Evolutionary conservation across 148 eudicot genomes (phyloP), one percentile per base, ranked within the genome.

Genomic region (Nepenthes mirabilis): DNA sequence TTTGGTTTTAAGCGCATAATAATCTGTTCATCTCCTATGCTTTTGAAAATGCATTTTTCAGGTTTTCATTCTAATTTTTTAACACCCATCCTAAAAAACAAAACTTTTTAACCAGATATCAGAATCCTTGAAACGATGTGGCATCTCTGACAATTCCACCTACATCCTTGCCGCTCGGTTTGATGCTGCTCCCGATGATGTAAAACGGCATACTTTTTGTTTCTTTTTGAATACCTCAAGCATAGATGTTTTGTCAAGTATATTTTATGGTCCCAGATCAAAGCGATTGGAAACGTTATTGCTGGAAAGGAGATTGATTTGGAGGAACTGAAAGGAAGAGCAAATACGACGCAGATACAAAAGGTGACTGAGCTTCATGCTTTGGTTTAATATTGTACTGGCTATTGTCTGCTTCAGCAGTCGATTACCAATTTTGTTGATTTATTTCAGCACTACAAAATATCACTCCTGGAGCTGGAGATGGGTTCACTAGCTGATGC

Each of bases 121-220:
- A 5, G 99, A 93, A 64, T 89, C 99, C 5, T 77, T 89, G 52
- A 89, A 93, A 74, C 84, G 96, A 65, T 93, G 87, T 65, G 99
- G 99, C 51, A 89, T 93, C 63, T 80, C 95, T 32, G 96, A 89
- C 14, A 80, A 65, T 69, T 65, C 87, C 13, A 77, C 83, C 3
- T 88, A 93, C 55, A 49, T 89, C 68, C 95, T 93, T 53, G 91
- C 80, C 52, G 99, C 95, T 52, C 83, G 90, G 68, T 89, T 93
- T 52, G 71, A 75, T 69, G 82, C 96, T 74, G 72, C 95, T 50
- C 67, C 64, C 52, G 87, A 84, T 55, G 91, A 83, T 88, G 99
- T 89, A 52, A 75, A 78, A 52, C 66, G 13, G 23, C 48, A 11
- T n/a, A 34, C 60, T 33, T 1, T 45, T 8, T 11, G 12, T 47